A percentile compares a stretch with the other conserved stretches of the same genome.
phyloP scores from a whole-genome alignment of 345 rosid genomes.

The Brassica nigra region DNA sequence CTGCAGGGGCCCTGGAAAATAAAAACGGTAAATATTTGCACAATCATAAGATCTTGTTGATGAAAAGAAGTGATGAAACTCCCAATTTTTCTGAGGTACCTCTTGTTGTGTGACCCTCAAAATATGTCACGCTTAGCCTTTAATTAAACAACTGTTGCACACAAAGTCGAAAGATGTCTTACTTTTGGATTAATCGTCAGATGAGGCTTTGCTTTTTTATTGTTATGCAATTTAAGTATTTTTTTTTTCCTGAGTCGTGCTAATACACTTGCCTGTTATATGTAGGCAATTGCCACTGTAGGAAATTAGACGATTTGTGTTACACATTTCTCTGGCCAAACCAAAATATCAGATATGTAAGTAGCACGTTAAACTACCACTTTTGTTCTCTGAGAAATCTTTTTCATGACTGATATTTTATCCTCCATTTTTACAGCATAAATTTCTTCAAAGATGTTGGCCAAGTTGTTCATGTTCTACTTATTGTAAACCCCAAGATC shows the following conservation, averaged over 20 bases:
- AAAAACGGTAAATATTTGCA: conserved; percentile 2
- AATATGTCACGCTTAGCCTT: not conserved
- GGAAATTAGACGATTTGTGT: not conserved
- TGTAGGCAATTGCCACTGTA: not conserved
- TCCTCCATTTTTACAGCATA: not conserved
- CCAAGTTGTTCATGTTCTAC: not conserved
- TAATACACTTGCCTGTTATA: not conserved
- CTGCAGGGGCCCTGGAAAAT: not conserved
- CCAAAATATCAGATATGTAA: not conserved
- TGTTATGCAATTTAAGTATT: not conserved
- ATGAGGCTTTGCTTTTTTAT: not conserved
- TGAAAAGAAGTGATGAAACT: not conserved
- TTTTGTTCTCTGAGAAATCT: not conserved
- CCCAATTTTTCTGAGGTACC: not conserved
- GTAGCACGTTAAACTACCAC: not conserved
- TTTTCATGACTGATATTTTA: not conserved
- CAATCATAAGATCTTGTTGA: not conserved
- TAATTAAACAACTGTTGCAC: not conserved
- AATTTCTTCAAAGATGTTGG: not conserved
- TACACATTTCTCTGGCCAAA: not conserved
- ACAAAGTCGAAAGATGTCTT: not conserved
- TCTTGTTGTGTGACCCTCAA: not conserved
- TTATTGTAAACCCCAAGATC: not conserved
- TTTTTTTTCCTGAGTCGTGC: not conserved
- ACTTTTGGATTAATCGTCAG: not conserved